Conservation (phyloP, 345 rosid species). For the Salix purpurea region DNA sequence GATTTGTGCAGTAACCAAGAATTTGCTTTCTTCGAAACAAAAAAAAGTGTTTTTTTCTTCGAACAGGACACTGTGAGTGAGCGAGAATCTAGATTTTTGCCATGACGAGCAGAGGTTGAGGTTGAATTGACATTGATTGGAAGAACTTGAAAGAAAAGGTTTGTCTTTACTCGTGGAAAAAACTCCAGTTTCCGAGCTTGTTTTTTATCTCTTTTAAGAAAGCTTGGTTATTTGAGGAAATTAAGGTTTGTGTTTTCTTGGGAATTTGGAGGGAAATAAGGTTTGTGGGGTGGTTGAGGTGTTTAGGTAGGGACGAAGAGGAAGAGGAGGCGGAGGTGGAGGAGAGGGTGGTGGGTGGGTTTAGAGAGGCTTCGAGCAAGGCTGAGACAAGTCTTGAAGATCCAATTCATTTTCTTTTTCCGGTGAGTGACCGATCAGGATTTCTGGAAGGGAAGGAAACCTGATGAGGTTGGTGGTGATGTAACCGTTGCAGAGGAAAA, state of each 20-base stretch:
- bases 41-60: background rate
- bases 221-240: background rate
- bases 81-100: background rate
- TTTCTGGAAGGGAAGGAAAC: constrained; percentile 8
- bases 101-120: background rate
- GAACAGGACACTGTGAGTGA: background rate
- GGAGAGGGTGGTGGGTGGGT: constrained; percentile 50
- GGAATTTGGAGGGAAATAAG: background rate
- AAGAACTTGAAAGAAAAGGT: too few relatives aligned
- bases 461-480: background rate
- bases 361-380: constrained; percentile 33
- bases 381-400: constrained; percentile 11
- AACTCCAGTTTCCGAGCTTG: background rate
- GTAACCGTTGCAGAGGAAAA: constrained; percentile 5
- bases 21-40: background rate
- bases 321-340: constrained; percentile 72
- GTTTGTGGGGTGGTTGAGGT: background rate
- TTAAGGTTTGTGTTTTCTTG: background rate
- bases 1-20: background rate
- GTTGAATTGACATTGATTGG: too few relatives aligned
- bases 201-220: background rate
- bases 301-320: constrained; percentile 73
- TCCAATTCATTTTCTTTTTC: constrained; percentile 44
- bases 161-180: background rate
- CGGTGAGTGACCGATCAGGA: constrained; percentile 9